Evolutionary conservation across 2,329 filamentous ascomycete species (phyloP).

Genomic region (Phoma herbarum): DNA sequence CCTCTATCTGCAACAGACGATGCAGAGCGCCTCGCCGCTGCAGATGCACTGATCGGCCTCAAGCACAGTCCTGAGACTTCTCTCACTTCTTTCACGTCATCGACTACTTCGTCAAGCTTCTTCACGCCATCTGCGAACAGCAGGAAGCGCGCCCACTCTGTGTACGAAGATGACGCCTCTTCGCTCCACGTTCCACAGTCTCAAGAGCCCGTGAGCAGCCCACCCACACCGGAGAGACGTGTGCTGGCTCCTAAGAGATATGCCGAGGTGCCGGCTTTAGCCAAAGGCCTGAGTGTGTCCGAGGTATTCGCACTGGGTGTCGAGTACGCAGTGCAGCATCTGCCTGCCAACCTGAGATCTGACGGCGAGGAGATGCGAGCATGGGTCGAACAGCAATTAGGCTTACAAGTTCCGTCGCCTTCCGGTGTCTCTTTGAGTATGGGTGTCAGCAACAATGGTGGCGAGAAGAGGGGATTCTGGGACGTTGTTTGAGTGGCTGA

Average conservation of each 20-base stretch:
- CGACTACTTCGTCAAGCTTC: background rate
- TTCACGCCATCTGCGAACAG: background rate
- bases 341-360: background rate
- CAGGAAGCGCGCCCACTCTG: background rate
- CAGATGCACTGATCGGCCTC: slow-evolving; percentile 1
- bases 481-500: slow-evolving; percentile 5
- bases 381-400: background rate
- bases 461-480: slow-evolving; percentile 4
- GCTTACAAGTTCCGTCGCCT: background rate
- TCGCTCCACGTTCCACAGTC: background rate
- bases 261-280: background rate
- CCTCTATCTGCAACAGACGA: background rate
- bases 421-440: background rate
- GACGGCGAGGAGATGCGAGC: background rate
- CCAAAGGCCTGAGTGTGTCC: background rate
- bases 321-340: background rate
- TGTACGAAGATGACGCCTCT: background rate
- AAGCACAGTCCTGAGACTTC: background rate
- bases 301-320: background rate
- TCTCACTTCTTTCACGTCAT: background rate
- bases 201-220: background rate
- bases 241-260: background rate
- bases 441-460: background rate
- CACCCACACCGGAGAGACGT: background rate
- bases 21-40: slow-evolving; percentile 5